Conservation (phyloP, 2,329 filamentous ascomycete genomes). For the Sphaerostilbella broomeana region DNA sequence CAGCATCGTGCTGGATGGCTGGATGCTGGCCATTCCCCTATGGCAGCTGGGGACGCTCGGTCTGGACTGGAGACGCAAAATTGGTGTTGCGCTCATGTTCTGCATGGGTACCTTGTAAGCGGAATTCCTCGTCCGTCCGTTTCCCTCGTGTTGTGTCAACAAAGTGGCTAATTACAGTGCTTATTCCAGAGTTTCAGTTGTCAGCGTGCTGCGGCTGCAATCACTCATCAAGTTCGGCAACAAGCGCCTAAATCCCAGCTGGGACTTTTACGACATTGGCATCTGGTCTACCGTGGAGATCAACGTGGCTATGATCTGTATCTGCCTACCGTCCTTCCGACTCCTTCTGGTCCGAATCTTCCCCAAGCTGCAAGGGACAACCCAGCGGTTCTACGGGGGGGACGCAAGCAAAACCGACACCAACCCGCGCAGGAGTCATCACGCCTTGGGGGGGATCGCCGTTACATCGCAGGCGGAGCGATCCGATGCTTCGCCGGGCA, state of each 20-base stretch:
- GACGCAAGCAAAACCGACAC: too few species aligned
- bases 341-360: slow-evolving; percentile 32
- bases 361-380: slow-evolving; percentile 29
- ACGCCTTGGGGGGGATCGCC: slow-evolving; percentile 17
- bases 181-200: slow-evolving; percentile 28
- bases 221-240: slow-evolving; percentile 26
- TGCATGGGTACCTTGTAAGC: slow-evolving; percentile 40
- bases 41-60: slow-evolving; percentile 36
- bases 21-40: slow-evolving; percentile 46
- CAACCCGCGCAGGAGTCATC: slow-evolving; percentile 12
- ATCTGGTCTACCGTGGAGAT: slow-evolving; percentile 34
- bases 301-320: slow-evolving; percentile 33
- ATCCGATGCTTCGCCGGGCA: slow-evolving; percentile 15
- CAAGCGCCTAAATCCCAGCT: slow-evolving; percentile 27
- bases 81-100: slow-evolving; percentile 44
- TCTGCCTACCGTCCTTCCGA: slow-evolving; percentile 32
- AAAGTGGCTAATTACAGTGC: slow-evolving; percentile 5
- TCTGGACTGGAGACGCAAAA: slow-evolving; percentile 42
- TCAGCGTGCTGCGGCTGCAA: slow-evolving; percentile 32
- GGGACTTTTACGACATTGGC: slow-evolving; percentile 27
- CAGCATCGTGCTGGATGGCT: slow-evolving; percentile 45
- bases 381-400: slow-evolving; percentile 24
- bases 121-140: neutral
- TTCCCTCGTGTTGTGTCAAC: neutral
- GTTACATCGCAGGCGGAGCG: slow-evolving; percentile 21